Conservation (phyloP, 495 filamentous ascomycete species). For the Peziza echinospora region DNA sequence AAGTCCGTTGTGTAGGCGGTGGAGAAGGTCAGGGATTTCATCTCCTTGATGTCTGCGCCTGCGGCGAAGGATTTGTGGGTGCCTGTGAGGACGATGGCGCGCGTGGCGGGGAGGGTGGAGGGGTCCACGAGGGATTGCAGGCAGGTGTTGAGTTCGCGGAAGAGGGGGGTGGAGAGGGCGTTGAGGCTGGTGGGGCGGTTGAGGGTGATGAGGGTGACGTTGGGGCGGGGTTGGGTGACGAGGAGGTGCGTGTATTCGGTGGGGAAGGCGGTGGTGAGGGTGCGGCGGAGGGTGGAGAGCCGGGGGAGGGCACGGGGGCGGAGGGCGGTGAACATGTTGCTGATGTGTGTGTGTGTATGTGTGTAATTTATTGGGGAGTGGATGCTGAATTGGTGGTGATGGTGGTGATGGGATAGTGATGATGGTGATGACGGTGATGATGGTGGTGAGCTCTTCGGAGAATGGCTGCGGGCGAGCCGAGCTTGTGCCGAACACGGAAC, state of each 20-base stretch:
- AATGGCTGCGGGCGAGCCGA: too few species aligned
- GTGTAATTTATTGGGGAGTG: too few species aligned
- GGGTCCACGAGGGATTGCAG: constrained; percentile 61
- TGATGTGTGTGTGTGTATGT: too few species aligned
- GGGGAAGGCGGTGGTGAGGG: constrained; percentile 28
- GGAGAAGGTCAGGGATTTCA: constrained; percentile 73
- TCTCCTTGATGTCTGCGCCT: constrained; percentile 97
- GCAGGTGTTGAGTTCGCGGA: constrained; percentile 69
- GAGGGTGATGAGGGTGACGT: constrained; percentile 67
- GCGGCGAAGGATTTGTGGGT: constrained; percentile 78
- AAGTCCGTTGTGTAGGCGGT: constrained; percentile 69
- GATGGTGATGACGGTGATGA: too few species aligned
- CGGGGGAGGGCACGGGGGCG: too few species aligned
- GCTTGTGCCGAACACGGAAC: too few species aligned
- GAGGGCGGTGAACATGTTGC: too few species aligned
- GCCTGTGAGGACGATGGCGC: constrained; percentile 70
- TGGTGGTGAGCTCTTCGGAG: too few species aligned
- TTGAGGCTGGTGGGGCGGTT: constrained; percentile 91
- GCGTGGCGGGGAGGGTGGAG: constrained; percentile 39
- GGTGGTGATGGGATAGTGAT: too few species aligned
- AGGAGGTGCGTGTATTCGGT: constrained; percentile 54
- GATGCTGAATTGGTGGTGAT: too few species aligned
- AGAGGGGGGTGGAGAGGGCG: constrained; percentile 70
- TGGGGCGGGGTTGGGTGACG: constrained; percentile 59
- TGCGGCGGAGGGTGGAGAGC: constrained; percentile 21